Conservation (phyloP, 2,329 filamentous ascomycete species). For the Aspergillus bombycis region DNA sequence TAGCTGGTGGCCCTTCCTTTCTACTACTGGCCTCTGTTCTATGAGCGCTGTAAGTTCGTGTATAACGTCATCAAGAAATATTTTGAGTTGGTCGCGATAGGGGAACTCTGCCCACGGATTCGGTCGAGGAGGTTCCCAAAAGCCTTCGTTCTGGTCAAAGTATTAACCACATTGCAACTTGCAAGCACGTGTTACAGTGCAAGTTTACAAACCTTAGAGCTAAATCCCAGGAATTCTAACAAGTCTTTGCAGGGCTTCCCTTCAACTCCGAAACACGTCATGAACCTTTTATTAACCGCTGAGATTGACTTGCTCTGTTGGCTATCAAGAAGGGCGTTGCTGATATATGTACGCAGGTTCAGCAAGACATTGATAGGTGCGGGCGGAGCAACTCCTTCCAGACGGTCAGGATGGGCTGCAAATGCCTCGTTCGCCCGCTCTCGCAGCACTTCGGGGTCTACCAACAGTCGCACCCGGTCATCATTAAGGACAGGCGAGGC, state of each 20-base stretch:
- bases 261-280: constrained; percentile 64
- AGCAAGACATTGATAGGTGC: constrained; percentile 58
- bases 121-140: constrained; percentile 49
- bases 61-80: constrained; percentile 63
- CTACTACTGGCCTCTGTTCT: constrained; percentile 44
- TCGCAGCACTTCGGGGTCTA: constrained; percentile 55
- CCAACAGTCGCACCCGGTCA: constrained; percentile 55
- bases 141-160: constrained; percentile 37
- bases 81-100: constrained; percentile 43
- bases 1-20: constrained; percentile 38
- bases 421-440: constrained; percentile 58
- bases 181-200: not conserved
- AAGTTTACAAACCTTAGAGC: constrained; percentile 42
- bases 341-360: constrained; percentile 63
- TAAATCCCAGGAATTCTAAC: constrained; percentile 62
- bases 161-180: not conserved
- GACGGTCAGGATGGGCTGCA: constrained; percentile 55
- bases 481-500: constrained; percentile 56
- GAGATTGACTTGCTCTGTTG: constrained; percentile 59
- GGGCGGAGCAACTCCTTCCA: constrained; percentile 56
- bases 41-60: constrained; percentile 61
- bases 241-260: constrained; percentile 57
- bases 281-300: constrained; percentile 65
- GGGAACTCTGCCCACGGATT: constrained; percentile 37
- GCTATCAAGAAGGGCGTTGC: constrained; percentile 57